These are phyloP conservation scores for Xylaria sp. DNA, from an alignment of 2,329 filamentous ascomycete species.

Conservation along the genomic window DNA sequence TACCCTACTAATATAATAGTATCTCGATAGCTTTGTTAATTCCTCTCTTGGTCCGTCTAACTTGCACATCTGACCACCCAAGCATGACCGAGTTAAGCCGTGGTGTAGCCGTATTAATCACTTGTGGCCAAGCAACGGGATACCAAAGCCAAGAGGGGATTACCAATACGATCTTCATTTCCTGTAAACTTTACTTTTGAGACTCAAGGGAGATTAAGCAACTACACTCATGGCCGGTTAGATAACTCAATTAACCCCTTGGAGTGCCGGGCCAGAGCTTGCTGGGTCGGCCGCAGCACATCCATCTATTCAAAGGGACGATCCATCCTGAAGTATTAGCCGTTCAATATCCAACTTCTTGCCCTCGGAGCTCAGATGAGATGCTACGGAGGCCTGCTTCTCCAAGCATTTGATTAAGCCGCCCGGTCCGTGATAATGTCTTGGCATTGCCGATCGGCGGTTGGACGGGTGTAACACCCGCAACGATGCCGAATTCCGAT, in stretches of 20 bases:
- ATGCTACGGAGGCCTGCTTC: background rate
- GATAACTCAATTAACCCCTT: background rate
- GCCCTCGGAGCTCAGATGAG: background rate
- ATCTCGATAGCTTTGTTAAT: background rate
- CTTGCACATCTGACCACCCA: constrained; percentile 11
- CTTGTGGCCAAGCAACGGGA: constrained; percentile 8
- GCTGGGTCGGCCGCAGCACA: background rate
- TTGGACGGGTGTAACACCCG: constrained; percentile 28
- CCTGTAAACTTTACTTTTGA: background rate
- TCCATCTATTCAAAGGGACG: constrained; percentile 9
- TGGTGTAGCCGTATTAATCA: constrained; percentile 23
- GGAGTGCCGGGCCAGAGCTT: background rate
- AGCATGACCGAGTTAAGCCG: constrained; percentile 16
- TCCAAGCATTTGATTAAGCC: background rate
- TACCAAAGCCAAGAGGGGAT: constrained; percentile 1
- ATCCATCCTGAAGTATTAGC: background rate
- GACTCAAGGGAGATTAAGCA: background rate
- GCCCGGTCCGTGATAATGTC: constrained; percentile 16
- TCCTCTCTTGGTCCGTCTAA: background rate
- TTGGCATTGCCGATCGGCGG: constrained; percentile 35
- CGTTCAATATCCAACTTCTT: background rate
- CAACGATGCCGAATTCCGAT: constrained; percentile 30
- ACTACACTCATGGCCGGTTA: constrained; percentile 8
- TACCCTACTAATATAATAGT: constrained; percentile 10
- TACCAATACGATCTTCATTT: constrained; percentile 21